Conservation (phyloP, 768 basidiomycete species). For the Agrocybe chaxingu region DNA sequence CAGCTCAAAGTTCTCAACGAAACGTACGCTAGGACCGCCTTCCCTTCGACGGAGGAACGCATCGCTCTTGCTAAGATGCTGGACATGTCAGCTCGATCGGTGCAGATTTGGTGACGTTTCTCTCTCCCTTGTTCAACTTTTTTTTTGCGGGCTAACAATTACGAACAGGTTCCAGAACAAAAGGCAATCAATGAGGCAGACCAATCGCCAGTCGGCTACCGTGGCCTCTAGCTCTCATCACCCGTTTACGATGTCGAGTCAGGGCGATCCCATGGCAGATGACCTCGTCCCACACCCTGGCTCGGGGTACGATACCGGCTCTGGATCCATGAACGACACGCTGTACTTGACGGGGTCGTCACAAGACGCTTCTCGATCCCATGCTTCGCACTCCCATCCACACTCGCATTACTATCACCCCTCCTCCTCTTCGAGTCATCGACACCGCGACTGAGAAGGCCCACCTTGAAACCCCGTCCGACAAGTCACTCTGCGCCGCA, state of each 20-base stretch:
- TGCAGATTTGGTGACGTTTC: slow-evolving; percentile 74
- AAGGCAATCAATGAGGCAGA: slow-evolving; percentile 78
- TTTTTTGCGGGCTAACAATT: slow-evolving; percentile 19
- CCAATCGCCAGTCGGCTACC: slow-evolving; percentile 60
- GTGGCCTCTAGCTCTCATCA: slow-evolving; percentile 44
- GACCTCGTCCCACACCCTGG: slow-evolving; percentile 31
- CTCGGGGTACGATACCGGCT: slow-evolving; percentile 24
- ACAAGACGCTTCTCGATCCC: slow-evolving; percentile 35
- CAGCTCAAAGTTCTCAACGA: slow-evolving; percentile 82
- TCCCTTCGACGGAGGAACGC: slow-evolving; percentile 88
- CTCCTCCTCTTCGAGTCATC: slow-evolving; percentile 32
- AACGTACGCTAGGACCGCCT: slow-evolving; percentile 77
- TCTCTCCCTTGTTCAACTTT: slow-evolving; percentile 8
- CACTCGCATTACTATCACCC: slow-evolving; percentile 26
- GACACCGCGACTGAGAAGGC: slow-evolving; percentile 40
- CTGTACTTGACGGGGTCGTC: slow-evolving; percentile 38
- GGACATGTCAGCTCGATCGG: slow-evolving; percentile 82
- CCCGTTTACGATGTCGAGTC: slow-evolving; percentile 41
- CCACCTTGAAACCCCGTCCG: slow-evolving; percentile 33
- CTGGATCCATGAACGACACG: slow-evolving; percentile 18
- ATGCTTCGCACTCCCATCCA: slow-evolving; percentile 23
- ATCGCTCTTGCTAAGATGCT: slow-evolving; percentile 68
- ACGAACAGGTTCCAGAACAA: slow-evolving; percentile 81
- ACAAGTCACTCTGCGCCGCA: slow-evolving; percentile 48
- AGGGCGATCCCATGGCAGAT: slow-evolving; percentile 34